These are phyloP conservation scores for Alternaria consortialis DNA, from an alignment of 2,329 filamentous ascomycete species.

Conservation along the genomic window DNA sequence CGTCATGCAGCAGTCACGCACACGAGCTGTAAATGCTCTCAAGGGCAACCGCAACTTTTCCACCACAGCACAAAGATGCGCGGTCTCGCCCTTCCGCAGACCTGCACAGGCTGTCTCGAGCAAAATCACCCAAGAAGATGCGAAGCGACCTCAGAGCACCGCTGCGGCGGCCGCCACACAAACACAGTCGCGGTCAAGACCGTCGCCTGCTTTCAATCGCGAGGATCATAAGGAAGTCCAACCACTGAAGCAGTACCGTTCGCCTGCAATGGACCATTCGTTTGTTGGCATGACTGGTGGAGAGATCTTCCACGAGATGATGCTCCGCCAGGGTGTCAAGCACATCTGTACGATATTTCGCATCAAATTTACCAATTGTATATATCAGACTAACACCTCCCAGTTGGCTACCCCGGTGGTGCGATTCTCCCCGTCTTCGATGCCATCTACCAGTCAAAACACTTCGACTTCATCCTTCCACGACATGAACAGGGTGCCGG, in stretches of 20 bases:
- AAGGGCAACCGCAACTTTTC: conserved; percentile 56
- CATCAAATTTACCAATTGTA: not conserved
- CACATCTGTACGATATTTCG: conserved; percentile 79
- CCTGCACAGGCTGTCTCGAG: conserved; percentile 45
- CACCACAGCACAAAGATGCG: conserved; percentile 50
- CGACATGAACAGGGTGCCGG: conserved; percentile 97
- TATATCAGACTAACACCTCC: conserved; percentile 26
- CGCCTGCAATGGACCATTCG: conserved; percentile 62
- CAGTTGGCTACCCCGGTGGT: conserved; percentile 82
- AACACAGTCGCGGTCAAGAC: conserved; percentile 38
- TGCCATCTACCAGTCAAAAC: conserved; percentile 96
- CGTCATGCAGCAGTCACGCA: conserved; percentile 49
- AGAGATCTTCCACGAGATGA: conserved; percentile 99
- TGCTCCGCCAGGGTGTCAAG: conserved; percentile 90
- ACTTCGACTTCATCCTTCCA: conserved; percentile 95
- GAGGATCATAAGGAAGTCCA: conserved; percentile 56
- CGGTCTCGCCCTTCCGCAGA: conserved; percentile 56
- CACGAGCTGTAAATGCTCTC: conserved; percentile 47
- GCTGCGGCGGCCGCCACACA: conserved; percentile 50
- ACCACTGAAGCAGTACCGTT: conserved; percentile 57
- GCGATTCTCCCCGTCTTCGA: conserved; percentile 98
- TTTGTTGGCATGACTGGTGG: conserved; percentile 96
- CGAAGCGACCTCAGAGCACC: conserved; percentile 56
- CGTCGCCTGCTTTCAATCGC: conserved; percentile 62
- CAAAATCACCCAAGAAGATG: conserved; percentile 50